Percentiles rank a stretch among this genome's conserved stretches.
phyloP scores from a whole-genome alignment of 345 rosid species.

The Kandelia obovata region DNA sequence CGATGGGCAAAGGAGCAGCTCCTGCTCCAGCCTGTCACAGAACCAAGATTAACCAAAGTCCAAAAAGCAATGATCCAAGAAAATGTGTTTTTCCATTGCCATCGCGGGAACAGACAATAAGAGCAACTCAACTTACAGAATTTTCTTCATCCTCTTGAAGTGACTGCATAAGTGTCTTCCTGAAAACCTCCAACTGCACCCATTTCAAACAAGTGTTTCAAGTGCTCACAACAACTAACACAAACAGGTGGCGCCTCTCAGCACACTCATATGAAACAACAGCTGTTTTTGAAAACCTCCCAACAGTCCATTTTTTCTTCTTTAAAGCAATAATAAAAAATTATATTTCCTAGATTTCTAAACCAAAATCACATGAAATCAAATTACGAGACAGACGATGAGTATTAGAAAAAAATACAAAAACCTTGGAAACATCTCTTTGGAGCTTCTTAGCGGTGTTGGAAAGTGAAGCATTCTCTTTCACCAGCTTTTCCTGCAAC shows the following conservation, averaged over 20 bases:
- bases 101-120: not conserved
- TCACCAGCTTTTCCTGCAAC: conserved; percentile 65
- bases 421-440: conserved; percentile 88
- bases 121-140: conserved; percentile 36
- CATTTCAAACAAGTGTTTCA: not conserved
- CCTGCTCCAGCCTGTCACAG: conserved; percentile 46
- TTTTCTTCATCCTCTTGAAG: conserved; percentile 80
- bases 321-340: no score
- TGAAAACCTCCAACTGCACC: conserved; percentile 82
- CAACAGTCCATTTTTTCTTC: no score
- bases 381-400: no score
- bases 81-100: not conserved
- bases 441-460: conserved; percentile 75
- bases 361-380: no score
- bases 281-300: no score
- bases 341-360: no score
- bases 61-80: not conserved
- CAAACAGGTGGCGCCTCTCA: not conserved
- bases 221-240: not conserved
- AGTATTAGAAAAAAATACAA: not conserved
- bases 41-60: conserved; percentile 5
- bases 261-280: not conserved
- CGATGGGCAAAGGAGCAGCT: conserved; percentile 27
- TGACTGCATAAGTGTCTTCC: conserved; percentile 88
- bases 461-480: conserved; percentile 58